Conservation (phyloP, 768 basidiomycete species). For the Lentinula lateritia region DNA sequence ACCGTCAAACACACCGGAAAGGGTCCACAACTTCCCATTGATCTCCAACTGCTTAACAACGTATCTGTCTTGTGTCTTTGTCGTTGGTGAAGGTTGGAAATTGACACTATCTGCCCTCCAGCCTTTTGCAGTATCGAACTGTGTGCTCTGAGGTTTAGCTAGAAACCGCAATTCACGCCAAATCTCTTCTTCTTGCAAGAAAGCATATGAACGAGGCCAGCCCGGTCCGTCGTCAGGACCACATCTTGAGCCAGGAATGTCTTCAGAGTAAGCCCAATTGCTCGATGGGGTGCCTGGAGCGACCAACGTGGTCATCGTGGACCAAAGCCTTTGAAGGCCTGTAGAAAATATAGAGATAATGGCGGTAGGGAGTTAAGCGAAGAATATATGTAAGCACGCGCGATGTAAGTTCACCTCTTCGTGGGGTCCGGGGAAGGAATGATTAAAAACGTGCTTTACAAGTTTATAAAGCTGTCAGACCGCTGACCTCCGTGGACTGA, state of each 20-base stretch:
- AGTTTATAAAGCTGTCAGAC: not conserved
- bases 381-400: not conserved
- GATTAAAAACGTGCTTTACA: not conserved
- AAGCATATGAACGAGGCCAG: constrained; percentile 57
- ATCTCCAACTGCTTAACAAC: constrained; percentile 53
- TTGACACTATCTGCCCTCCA: constrained; percentile 56
- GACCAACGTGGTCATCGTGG: constrained; percentile 1
- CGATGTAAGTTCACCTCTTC: too few species aligned
- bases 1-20: constrained; percentile 72
- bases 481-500: not conserved
- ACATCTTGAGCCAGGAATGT: constrained; percentile 58
- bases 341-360: not conserved
- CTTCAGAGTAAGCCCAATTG: constrained; percentile 46
- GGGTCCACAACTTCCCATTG: constrained; percentile 52
- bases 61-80: constrained; percentile 60
- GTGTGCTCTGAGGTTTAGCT: constrained; percentile 44
- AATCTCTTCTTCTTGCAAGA: constrained; percentile 44
- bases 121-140: constrained; percentile 26
- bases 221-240: constrained; percentile 51
- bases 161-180: constrained; percentile 46
- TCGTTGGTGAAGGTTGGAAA: constrained; percentile 55
- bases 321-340: constrained; percentile 3
- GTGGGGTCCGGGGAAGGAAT: too few species aligned
- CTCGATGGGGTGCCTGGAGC: not conserved
- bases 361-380: not conserved